A percentile compares a stretch with the other conserved stretches of the same genome.
Evolutionary conservation across 441 rosid genomes (phyloP).

Genomic region (Arabidopsis lyrata): DNA sequence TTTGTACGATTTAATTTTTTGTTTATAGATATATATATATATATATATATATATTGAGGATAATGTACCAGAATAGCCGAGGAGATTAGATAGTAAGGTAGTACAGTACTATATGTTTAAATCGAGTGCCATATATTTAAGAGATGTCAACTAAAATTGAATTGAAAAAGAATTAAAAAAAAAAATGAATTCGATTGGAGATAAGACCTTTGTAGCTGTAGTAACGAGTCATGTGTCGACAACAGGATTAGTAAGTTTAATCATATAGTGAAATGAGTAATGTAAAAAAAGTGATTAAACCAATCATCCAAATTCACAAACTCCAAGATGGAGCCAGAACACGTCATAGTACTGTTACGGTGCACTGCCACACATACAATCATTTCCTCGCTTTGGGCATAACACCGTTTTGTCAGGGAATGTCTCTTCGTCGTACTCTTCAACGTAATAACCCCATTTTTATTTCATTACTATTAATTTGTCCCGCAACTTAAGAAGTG

Average conservation of each 20-base stretch:
- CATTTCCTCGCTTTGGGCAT: slow-evolving; percentile 23
- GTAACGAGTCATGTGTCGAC: neutral
- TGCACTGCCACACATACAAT: slow-evolving; percentile 37
- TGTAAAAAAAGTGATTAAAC: neutral
- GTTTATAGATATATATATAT: no score
- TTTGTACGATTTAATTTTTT: no score
- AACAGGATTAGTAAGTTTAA: neutral
- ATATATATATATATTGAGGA: no score
- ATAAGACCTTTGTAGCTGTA: neutral
- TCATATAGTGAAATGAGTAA: neutral
- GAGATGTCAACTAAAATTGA: neutral
- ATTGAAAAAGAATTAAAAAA: no score
- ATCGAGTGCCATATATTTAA: neutral
- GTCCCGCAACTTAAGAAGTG: no score
- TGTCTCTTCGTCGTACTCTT: slow-evolving; percentile 34
- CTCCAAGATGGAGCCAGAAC: slow-evolving; percentile 27
- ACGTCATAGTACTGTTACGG: slow-evolving; percentile 19
- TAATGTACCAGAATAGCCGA: no score
- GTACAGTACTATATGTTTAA: no score
- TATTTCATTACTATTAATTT: no score
- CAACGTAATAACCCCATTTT: neutral
- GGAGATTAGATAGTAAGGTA: no score
- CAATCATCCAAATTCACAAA: slow-evolving; percentile 27
- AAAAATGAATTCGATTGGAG: no score
- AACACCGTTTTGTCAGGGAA: slow-evolving; percentile 45